Evolutionary conservation across 208 protist species (phyloP), one percentile per base, ranked within the genome.

Genomic region (Entamoeba dispar): DNA sequence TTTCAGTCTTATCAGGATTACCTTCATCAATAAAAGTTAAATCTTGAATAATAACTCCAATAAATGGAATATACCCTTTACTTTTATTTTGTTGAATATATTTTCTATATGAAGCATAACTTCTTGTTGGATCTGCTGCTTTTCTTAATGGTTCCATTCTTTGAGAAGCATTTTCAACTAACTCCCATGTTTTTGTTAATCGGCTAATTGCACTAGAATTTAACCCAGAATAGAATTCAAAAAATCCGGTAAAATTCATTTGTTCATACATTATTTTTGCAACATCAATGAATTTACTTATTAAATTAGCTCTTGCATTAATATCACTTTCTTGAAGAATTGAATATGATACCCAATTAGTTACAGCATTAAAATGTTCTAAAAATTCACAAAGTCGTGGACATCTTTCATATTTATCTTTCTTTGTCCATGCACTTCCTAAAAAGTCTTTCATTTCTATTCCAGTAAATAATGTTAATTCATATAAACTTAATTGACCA

Each of bases 21-120:
- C 95, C 95, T 49, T 95, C 95, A 31, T 95, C 93, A 19, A 95
- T 94, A 47, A 95, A 95, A 0, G 95, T 95, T 14, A 95, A 91
- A 43, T 95, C 95, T 14, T 93, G 93, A 52, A 95, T 91, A 93
- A 93, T 94, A 51, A 95, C 52, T 19, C 95, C 95, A 17, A 95
- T 61, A 91, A 94, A 95, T 55, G 94, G 94, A 15, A 95, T 94
- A 22, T 91, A 95, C 12, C 19, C 19, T 34, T 10, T n/a, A 8
- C 15, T n/a, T 77, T 77, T 77, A 19, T 77, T 77, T 77, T 77
- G 27, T 38, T 38, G 61, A 77, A 77, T 77, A 19, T 77, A 77
- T 27, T 77, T 77, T 77, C 61, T 22, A 77, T 77, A 77, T 34
- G 61, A 7, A 2, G 61, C 61, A 77, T 77, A 77, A 34, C 61